Conservation (phyloP, 306 rosid genomes). For the Elaeagnus macrophylla region DNA sequence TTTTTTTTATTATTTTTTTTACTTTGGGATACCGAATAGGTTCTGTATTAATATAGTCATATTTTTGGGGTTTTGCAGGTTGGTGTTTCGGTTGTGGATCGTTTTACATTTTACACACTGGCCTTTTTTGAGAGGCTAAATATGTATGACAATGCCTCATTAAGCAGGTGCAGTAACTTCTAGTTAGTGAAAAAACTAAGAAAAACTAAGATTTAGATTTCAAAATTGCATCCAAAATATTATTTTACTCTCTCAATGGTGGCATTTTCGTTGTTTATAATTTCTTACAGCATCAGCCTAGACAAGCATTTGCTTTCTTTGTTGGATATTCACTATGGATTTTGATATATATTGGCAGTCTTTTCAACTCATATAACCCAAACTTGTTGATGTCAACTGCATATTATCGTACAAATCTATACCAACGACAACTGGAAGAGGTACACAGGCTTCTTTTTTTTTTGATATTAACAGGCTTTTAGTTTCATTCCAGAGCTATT, state of each 20-base stretch:
- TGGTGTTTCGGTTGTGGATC: slow-evolving; percentile 96
- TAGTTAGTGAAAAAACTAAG: not conserved
- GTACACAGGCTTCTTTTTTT: slow-evolving; percentile 34
- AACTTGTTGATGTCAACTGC: slow-evolving; percentile 85
- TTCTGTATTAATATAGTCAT: slow-evolving; percentile 6
- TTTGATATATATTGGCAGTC: slow-evolving; percentile 44
- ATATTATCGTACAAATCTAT: slow-evolving; percentile 69
- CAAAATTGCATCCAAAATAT: not conserved
- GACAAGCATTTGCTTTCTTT: slow-evolving; percentile 5
- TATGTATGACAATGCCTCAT: slow-evolving; percentile 87
- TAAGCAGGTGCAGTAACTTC: slow-evolving; percentile 53
- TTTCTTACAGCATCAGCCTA: not conserved
- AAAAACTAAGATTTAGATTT: not conserved
- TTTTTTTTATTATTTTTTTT: slow-evolving; percentile 4
- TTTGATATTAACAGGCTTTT: slow-evolving; percentile 6
- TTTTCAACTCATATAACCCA: slow-evolving; percentile 78
- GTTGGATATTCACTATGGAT: slow-evolving; percentile 11
- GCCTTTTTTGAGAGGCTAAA: slow-evolving; percentile 87
- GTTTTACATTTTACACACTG: slow-evolving; percentile 87
- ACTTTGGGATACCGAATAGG: slow-evolving; percentile 6
- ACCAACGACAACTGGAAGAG: slow-evolving; percentile 71
- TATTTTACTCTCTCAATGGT: not conserved
- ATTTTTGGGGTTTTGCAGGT: slow-evolving; percentile 39
- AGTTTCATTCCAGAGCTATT: slow-evolving; percentile 15
- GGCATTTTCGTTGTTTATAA: not conserved